Evolutionary conservation across 164 flowering plant genomes (phyloP), one percentile per base, ranked within the genome.

Genomic region (Nelumbo lutea): DNA sequence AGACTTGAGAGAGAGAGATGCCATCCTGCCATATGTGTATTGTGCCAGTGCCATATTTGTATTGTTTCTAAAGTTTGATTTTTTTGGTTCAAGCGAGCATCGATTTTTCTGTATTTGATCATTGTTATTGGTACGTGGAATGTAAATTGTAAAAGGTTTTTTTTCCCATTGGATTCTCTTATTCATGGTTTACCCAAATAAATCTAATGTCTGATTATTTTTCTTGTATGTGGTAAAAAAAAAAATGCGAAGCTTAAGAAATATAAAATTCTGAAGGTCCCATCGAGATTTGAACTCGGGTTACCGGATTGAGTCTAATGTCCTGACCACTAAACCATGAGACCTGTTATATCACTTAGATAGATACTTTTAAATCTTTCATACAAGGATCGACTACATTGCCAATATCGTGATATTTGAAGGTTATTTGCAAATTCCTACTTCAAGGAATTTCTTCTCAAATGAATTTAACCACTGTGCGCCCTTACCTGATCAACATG

Each of bases 291-390:
- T 87, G 91, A 88, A 88, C 94, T 88, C 92, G 92, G 93, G 94
- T 86, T 86, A 88, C 87, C 88, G 86, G 94, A 91, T 89, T 89
- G 89, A 91, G 97, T 91, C 95, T 87, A 91, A 86, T 89, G 88
- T 89, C 93, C 92, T 89, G 61, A 89, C 95, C 97, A 84, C 97
- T 88, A 91, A 95, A 89, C 97, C 97, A 88, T 86, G 83, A 93
- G 78, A 89, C 86, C 87, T 27, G 27, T 0, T 27, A 0, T 27
- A 27, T 27, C 27, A 0, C 27, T 27, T 27, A 27, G 27, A 27
- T 27, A 27, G 27, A 27, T 27, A 27, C 27, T 27, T 27, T 27
- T 27, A 27, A 27, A 27, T 27, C 27, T 27, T 27, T 27, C 0
- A 27, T 27, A 27, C 0, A 0, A 27, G 27, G 27, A 27, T 27